A percentile compares a stretch with the other conserved stretches of the same genome.
These are phyloP conservation scores for Phalaenopsis equestris DNA, from an alignment of 106 monocot species.

Conservation along the genomic window DNA sequence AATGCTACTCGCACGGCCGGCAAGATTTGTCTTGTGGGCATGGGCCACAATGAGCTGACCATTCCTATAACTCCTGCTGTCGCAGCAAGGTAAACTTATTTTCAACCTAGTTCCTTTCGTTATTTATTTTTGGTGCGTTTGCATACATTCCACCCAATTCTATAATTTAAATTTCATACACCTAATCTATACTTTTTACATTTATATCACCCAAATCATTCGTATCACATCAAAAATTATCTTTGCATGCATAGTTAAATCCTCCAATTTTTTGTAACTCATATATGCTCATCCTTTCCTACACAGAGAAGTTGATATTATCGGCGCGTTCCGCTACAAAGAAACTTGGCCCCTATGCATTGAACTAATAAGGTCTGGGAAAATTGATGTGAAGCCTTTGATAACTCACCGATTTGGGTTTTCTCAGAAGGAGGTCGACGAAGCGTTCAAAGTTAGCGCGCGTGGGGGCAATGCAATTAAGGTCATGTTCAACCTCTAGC, in stretches of 20 bases:
- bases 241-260: no score
- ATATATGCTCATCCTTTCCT: no score
- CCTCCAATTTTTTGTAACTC: no score
- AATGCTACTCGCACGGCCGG: conserved; percentile 69
- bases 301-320: conserved; percentile 81
- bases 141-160: no score
- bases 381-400: conserved; percentile 87
- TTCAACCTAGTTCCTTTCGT: no score
- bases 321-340: conserved; percentile 92
- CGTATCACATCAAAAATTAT: no score
- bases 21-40: conserved; percentile 81
- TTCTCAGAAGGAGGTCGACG: conserved; percentile 86
- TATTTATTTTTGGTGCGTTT: no score
- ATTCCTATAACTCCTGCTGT: conserved; percentile 70
- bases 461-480: conserved; percentile 77
- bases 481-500: conserved; percentile 89
- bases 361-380: conserved; percentile 63
- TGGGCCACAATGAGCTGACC: conserved; percentile 91
- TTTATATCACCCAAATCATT: no score
- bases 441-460: conserved; percentile 91
- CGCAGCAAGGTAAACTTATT: conserved; percentile 55
- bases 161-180: no score
- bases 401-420: conserved; percentile 97
- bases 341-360: conserved; percentile 94
- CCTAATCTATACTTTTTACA: no score